These are phyloP conservation scores for Pseudogymnoascus sp. DNA, from an alignment of 2,329 filamentous ascomycete species.

Conservation along the genomic window DNA sequence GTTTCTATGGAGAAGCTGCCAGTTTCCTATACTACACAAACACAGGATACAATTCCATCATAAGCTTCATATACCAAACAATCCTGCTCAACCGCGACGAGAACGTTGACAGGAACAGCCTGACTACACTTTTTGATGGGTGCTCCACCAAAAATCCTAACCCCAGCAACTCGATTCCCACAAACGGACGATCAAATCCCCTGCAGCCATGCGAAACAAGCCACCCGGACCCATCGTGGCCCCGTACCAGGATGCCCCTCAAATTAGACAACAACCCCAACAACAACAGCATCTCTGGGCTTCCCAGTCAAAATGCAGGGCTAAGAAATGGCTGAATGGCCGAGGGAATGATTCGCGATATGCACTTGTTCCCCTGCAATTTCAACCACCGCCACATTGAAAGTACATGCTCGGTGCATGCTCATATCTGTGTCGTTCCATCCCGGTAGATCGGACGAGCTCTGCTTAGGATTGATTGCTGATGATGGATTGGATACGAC, in stretches of 20 bases:
- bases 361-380: neutral
- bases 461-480: constrained; percentile 2
- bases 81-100: neutral
- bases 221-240: neutral
- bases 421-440: neutral
- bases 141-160: neutral
- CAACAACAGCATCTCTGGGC: neutral
- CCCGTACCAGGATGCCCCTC: neutral
- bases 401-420: neutral
- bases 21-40: neutral
- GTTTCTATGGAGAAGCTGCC: neutral
- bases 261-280: constrained; percentile 1
- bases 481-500: neutral
- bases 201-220: constrained; percentile 7
- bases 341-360: neutral
- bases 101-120: neutral
- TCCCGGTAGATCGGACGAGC: neutral
- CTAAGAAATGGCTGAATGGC: neutral
- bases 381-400: neutral
- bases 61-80: neutral
- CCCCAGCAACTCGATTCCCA: neutral
- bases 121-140: neutral
- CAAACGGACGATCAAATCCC: neutral
- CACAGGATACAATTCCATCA: neutral
- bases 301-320: neutral